Conservation (phyloP, 139 green algal genomes). For the Closterium sp. region DNA sequence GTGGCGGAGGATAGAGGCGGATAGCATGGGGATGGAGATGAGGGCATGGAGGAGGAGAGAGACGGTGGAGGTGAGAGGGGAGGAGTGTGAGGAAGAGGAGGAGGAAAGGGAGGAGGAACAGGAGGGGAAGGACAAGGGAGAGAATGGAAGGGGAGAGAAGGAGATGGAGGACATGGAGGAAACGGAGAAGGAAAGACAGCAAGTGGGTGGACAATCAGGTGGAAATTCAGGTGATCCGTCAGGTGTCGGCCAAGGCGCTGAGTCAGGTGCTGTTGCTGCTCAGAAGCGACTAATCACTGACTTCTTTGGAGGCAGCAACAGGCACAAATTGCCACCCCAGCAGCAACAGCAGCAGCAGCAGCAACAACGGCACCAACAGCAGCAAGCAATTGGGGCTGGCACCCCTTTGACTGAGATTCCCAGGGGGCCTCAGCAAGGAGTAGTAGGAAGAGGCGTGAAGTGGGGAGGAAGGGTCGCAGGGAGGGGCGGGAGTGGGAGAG, state of each 20-base stretch:
- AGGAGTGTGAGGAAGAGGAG: neutral
- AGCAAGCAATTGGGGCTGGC: too few relatives aligned
- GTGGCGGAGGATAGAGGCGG: neutral
- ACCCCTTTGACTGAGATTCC: neutral
- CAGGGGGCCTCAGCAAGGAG: neutral
- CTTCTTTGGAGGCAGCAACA: neutral
- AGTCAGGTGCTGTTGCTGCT: neutral
- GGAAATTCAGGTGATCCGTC: neutral
- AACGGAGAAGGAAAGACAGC: neutral
- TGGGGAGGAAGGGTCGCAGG: neutral
- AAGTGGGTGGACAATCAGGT: neutral
- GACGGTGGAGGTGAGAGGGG: neutral
- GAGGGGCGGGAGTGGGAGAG: conserved; percentile 3
- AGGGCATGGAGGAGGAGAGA: neutral
- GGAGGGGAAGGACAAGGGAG: neutral
- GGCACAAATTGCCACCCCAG: neutral
- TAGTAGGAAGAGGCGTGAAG: neutral
- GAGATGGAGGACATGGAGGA: neutral
- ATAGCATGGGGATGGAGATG: neutral
- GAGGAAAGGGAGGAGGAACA: neutral
- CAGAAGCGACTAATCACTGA: neutral
- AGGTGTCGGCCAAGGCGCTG: too few relatives aligned
- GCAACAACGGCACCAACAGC: neutral
- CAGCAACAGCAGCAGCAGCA: too few relatives aligned
- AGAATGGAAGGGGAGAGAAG: neutral